These are phyloP conservation scores for Aspergillus transmontanensis DNA, from an alignment of 2,329 filamentous ascomycete genomes.

Conservation along the genomic window DNA sequence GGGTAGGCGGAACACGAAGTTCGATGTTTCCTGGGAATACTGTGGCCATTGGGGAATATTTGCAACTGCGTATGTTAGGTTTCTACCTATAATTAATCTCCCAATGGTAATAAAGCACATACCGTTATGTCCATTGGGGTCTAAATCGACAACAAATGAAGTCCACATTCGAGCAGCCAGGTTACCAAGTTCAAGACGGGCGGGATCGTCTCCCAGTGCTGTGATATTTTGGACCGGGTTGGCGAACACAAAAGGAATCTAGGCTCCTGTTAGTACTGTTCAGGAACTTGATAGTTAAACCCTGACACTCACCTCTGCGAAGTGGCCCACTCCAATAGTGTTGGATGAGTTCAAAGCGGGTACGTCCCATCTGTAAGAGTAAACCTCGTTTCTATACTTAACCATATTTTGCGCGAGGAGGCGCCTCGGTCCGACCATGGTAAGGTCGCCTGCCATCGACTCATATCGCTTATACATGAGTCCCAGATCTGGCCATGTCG, in stretches of 20 bases:
- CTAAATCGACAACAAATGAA: constrained; percentile 30
- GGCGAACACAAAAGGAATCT: constrained; percentile 37
- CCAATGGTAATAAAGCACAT: constrained; percentile 1
- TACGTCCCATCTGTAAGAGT: constrained; percentile 35
- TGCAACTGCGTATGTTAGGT: constrained; percentile 18
- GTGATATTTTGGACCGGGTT: constrained; percentile 35
- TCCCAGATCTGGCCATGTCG: constrained; percentile 30
- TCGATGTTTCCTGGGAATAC: constrained; percentile 20
- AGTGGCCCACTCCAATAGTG: constrained; percentile 33
- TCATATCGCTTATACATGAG: constrained; percentile 34
- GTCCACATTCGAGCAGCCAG: constrained; percentile 37
- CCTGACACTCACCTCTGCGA: constrained; percentile 28
- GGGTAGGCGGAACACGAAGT: constrained; percentile 34
- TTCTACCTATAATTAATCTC: background rate
- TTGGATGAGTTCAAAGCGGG: constrained; percentile 28
- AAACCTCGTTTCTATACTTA: constrained; percentile 20
- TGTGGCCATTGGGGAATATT: constrained; percentile 27
- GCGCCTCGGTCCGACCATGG: constrained; percentile 32
- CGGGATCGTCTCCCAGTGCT: constrained; percentile 26
- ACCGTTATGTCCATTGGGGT: constrained; percentile 34
- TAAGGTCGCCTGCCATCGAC: constrained; percentile 34
- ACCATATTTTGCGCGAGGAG: constrained; percentile 32
- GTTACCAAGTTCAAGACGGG: constrained; percentile 29
- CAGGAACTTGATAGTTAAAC: no score
- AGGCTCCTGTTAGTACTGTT: background rate